These are phyloP conservation scores for Cicer arietinum DNA, from an alignment of 306 rosid species.

Conservation along the genomic window DNA sequence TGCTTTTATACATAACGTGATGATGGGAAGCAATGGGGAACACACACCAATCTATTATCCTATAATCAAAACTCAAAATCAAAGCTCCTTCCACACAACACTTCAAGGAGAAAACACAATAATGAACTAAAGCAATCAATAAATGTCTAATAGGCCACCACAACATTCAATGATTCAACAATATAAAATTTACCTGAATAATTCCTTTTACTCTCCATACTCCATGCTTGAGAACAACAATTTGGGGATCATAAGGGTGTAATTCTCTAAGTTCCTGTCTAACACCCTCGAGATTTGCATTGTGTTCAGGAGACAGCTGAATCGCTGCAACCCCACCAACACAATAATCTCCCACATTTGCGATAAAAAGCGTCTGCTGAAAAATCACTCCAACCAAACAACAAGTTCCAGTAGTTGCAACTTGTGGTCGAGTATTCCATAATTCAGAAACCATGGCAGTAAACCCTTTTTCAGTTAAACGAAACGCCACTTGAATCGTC, in stretches of 20 bases:
- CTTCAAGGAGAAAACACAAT: slow-evolving; percentile 3
- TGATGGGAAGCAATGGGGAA: slow-evolving; percentile 82
- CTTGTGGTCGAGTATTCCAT: slow-evolving; percentile 65
- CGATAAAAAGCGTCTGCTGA: slow-evolving; percentile 78
- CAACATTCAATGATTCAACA: slow-evolving; percentile 5
- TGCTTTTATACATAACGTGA: slow-evolving; percentile 65
- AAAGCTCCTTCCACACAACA: slow-evolving; percentile 10
- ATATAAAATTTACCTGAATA: slow-evolving; percentile 72
- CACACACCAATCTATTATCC: slow-evolving; percentile 33
- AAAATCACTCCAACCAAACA: slow-evolving; percentile 85
- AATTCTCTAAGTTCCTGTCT: slow-evolving; percentile 74
- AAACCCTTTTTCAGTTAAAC: slow-evolving; percentile 76
- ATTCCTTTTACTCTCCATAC: slow-evolving; percentile 98
- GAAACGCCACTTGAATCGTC: slow-evolving; percentile 68
- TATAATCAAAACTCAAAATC: slow-evolving; percentile 35
- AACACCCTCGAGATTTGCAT: slow-evolving; percentile 73
- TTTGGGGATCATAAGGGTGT: slow-evolving; percentile 83
- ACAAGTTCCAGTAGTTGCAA: slow-evolving; percentile 85
- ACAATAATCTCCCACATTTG: slow-evolving; percentile 88
- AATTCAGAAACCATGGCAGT: slow-evolving; percentile 66
- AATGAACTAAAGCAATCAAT: slow-evolving; percentile 23
- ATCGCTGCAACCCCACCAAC: slow-evolving; percentile 82
- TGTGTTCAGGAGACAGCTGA: slow-evolving; percentile 85
- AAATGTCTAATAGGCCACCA: neutral
- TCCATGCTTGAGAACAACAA: slow-evolving; percentile 82